Evolutionary conservation across 768 basidiomycete genomes (phyloP), one percentile per base, ranked within the genome.

Genomic region (Guyanaporus albipodus): DNA sequence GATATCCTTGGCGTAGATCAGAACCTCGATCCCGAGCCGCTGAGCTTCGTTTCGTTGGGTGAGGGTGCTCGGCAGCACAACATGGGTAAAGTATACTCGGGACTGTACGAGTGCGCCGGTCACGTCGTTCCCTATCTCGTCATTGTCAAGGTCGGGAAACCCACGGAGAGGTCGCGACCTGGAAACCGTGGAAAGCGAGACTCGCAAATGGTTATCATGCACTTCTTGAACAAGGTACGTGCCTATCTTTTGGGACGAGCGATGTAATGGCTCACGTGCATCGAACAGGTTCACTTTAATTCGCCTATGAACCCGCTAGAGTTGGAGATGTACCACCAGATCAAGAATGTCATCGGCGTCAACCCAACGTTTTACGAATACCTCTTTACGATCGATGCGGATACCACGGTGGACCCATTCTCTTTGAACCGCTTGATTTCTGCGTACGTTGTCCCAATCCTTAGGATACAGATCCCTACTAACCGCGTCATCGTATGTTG

Each of bases 351-450:
- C 44, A 97, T 99, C 58, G 96, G 96, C 67, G 92, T 99, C 60
- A 96, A 99, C 68, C 96, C 95, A 3, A 85, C 91, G 0, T 97
- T 98, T 71, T 99, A 98, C 69, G 96, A 98, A 69, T 97, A 94
- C 59, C 55, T 93, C 50, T 87, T 95, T 71, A 92, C 83, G 64
- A 81, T 96, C 33, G 92, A 96, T 68, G 92, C 93, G 52, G 92
- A 96, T 76, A 99, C 96, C 2, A 89, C 87, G 8, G 93, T 95
- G 29, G 83, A 92, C 43, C 85, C 90, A 19, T 71, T 85, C 54
- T 91, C 92, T 2, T 72, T 94, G 36, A 97, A 95, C 61, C 82
- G 91, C 17, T 74, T 98, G 46, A 85, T 98, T 48, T 95, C 93
- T 59, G 89, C 91, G 87, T 95, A 70, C 57, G 91, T 83, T 5